These are phyloP conservation scores for Pichia occidentalis DNA, from an alignment of 805 yeast species.

Conservation along the genomic window DNA sequence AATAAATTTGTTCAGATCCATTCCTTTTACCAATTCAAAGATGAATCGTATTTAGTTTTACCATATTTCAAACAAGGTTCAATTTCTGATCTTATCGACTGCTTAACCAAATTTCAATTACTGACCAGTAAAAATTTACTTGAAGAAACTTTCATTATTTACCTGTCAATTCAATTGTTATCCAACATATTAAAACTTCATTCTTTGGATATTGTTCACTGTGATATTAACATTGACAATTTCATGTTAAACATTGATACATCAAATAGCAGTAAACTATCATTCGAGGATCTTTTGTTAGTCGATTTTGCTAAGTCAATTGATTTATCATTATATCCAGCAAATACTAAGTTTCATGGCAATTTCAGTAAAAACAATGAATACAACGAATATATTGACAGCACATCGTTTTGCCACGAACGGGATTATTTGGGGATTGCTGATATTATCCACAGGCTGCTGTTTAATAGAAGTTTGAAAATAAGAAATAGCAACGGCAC, in stretches of 20 bases:
- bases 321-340: conserved; percentile 54
- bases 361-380: conserved; percentile 56
- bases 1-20: conserved; percentile 36
- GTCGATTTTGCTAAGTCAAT: conserved; percentile 82
- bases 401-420: conserved; percentile 66
- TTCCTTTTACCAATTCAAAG: conserved; percentile 48
- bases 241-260: conserved; percentile 60
- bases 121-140: conserved; percentile 28
- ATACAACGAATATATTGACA: conserved; percentile 60
- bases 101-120: conserved; percentile 20
- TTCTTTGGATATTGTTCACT: conserved; percentile 62
- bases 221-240: conserved; percentile 81
- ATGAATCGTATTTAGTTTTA: conserved; percentile 63
- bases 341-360: conserved; percentile 47
- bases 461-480: conserved; percentile 63
- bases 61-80: conserved; percentile 70
- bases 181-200: conserved; percentile 59
- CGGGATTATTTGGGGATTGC: conserved; percentile 84
- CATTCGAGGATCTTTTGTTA: conserved; percentile 28
- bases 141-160: conserved; percentile 60
- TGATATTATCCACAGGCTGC: conserved; percentile 59
- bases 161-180: conserved; percentile 58
- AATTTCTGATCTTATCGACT: conserved; percentile 58
- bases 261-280: conserved; percentile 15
- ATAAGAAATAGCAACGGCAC: conserved; percentile 20